Conservation (phyloP, 352 stramenopile species). For the Pythium diclinum region DNA sequence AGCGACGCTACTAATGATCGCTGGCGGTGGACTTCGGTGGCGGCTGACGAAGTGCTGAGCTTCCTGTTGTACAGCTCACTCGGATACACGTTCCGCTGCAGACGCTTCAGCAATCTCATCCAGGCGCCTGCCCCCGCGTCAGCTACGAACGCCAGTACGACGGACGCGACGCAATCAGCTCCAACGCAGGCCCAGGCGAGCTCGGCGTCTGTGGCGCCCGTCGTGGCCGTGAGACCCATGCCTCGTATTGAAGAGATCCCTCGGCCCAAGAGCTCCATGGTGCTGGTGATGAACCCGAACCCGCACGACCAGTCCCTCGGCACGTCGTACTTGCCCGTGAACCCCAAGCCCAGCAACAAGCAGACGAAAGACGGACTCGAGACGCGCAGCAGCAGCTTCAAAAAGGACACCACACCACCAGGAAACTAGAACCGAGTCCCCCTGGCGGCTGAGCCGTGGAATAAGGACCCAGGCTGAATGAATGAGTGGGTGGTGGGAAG, state of each 20-base stretch:
- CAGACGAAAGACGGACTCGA: neutral
- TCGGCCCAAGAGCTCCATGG: slow-evolving; percentile 22
- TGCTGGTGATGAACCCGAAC: slow-evolving; percentile 28
- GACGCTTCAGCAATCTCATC: slow-evolving; percentile 50
- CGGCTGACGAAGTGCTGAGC: slow-evolving; percentile 40
- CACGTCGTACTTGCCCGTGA: slow-evolving; percentile 27
- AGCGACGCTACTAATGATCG: slow-evolving; percentile 34
- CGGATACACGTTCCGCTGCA: slow-evolving; percentile 60
- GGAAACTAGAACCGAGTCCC: neutral
- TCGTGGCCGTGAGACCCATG: neutral
- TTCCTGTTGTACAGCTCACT: slow-evolving; percentile 41
- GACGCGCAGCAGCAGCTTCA: slow-evolving; percentile 1
- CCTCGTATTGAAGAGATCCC: slow-evolving; percentile 10
- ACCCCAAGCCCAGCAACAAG: slow-evolving; percentile 18
- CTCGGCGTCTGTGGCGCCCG: slow-evolving; percentile 23
- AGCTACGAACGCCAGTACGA: neutral
- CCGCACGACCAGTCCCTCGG: slow-evolving; percentile 28
- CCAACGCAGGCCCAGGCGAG: slow-evolving; percentile 3
- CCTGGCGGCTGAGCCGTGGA: too few species aligned
- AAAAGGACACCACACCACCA: slow-evolving; percentile 7
- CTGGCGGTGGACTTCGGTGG: slow-evolving; percentile 36
- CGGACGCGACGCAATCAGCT: neutral
- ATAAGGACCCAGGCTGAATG: too few species aligned
- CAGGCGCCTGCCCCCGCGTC: slow-evolving; percentile 19
- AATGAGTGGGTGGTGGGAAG: too few species aligned